These are phyloP conservation scores for Beauveria asiatica DNA, from an alignment of 2,329 filamentous ascomycete species.

Conservation along the genomic window DNA sequence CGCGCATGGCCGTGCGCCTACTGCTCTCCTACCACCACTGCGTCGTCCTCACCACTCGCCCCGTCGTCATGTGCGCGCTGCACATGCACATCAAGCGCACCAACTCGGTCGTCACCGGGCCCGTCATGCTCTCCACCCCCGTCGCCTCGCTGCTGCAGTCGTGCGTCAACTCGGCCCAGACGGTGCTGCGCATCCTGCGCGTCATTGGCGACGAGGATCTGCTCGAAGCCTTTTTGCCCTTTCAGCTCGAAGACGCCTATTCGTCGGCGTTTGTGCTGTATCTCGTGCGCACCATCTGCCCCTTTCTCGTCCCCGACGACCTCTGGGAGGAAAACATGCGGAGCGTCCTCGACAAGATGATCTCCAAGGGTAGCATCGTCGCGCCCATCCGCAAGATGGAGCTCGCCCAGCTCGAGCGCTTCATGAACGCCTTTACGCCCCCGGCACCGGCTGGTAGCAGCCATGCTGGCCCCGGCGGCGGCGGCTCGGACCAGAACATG, in stretches of 20 bases:
- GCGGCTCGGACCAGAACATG: constrained; percentile 12
- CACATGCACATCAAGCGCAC: constrained; percentile 24
- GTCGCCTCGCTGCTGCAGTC: constrained; percentile 22
- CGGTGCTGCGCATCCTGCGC: constrained; percentile 19
- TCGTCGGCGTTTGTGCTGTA: constrained; percentile 32
- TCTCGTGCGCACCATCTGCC: constrained; percentile 25
- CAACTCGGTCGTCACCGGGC: constrained; percentile 12
- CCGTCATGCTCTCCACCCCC: constrained; percentile 18
- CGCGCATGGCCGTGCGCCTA: constrained; percentile 18
- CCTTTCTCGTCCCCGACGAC: constrained; percentile 25
- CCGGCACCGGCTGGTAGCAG: constrained; percentile 10
- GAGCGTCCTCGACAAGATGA: constrained; percentile 29
- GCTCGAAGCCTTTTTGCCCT: constrained; percentile 29
- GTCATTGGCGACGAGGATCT: constrained; percentile 23
- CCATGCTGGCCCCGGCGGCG: not conserved
- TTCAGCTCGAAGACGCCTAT: constrained; percentile 33
- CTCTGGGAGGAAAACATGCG: constrained; percentile 28
- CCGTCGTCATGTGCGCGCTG: constrained; percentile 25
- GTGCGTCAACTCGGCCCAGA: constrained; percentile 22
- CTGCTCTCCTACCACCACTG: constrained; percentile 22
- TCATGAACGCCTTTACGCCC: constrained; percentile 22
- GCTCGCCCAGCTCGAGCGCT: constrained; percentile 28
- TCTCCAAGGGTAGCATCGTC: constrained; percentile 28
- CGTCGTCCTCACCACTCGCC: constrained; percentile 22
- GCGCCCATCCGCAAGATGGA: constrained; percentile 29